Evolutionary conservation across 2,329 filamentous ascomycete genomes (phyloP), one percentile per base, ranked within the genome.

Genomic region (Ophiostoma australiae): DNA sequence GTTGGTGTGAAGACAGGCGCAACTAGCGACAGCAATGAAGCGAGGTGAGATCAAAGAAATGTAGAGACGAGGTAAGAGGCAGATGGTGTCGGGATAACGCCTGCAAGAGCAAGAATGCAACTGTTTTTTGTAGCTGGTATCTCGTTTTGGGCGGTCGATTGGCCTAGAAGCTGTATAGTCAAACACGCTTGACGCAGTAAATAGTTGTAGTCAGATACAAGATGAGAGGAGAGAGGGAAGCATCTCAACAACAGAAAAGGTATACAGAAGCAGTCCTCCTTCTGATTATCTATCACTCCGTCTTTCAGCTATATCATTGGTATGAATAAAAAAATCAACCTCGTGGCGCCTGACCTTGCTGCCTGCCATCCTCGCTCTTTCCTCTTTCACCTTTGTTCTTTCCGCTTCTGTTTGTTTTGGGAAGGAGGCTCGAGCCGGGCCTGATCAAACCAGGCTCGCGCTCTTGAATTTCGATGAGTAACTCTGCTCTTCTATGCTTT

Each of bases 1-100:
- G n/a, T 23, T 55, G 48, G 48, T 55, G 52, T 55, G 52, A 27
- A 27, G 52, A 33, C 31, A 20, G 58, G 27, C 58, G 58, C 58
- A 63, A 20, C 23, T 35, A 63, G 58, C 58, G 58, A 63, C 58
- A 63, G 11, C 58, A 33, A 23, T 11, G 52, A 58, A 58, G 52
- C n/a, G 44, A 48, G 20, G 44, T 48, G 44, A 48, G 7, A 48
- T 48, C 44, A 44, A 17, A 48, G 44, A 44, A 17, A 48, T 17
- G 44, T n/a, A 17, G 20, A 48, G 44, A n/a, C 20, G 20, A 48
- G 17, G 20, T 2, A 48, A 41, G 13, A 41, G 39, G 27, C 27
- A 41, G 39, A 11, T 41, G 10, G 17, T 48, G 17, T 17, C 44
- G 17, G 44, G 17, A 48, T 48, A n/a, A n/a, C 6, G 20, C 17